Evolutionary conservation across 2,329 filamentous ascomycete species (phyloP).

Genomic region (Botrytis fabae): DNA sequence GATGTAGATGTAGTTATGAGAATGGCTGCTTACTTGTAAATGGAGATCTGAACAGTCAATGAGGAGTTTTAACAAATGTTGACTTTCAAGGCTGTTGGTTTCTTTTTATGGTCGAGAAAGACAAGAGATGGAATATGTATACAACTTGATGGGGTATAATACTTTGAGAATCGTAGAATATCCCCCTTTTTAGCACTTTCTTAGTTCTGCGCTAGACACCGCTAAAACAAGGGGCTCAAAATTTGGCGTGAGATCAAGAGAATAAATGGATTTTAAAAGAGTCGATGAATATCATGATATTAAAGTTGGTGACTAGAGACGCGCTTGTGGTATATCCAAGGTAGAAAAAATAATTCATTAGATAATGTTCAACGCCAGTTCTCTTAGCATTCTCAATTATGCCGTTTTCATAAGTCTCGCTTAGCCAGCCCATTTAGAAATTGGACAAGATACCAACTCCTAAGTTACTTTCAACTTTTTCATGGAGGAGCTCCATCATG

Average conservation of each 20-base stretch:
- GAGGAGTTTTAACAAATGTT: background rate
- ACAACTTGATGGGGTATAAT: background rate
- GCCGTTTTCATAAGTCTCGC: background rate
- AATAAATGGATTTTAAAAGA: background rate
- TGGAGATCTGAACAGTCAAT: background rate
- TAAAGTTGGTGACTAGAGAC: background rate
- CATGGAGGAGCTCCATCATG: too few relatives aligned
- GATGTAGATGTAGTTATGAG: background rate
- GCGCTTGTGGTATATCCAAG: rapidly evolving
- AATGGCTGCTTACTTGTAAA: background rate
- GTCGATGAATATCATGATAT: too few relatives aligned
- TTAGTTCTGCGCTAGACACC: background rate
- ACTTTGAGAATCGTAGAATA: rapidly evolving
- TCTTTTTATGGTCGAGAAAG: background rate
- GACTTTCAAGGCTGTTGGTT: background rate
- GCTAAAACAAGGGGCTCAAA: background rate
- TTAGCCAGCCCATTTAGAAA: background rate
- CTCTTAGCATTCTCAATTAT: background rate
- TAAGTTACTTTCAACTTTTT: background rate
- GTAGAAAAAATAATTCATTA: rapidly evolving
- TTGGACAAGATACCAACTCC: background rate
- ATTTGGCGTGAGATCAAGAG: background rate
- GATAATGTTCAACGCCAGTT: too few relatives aligned
- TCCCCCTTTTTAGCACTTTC: background rate
- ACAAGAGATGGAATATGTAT: background rate